Evolutionary conservation across 2,329 filamentous ascomycete genomes (phyloP), one percentile per base, ranked within the genome.

Genomic region (Cytospora paraplurivora): DNA sequence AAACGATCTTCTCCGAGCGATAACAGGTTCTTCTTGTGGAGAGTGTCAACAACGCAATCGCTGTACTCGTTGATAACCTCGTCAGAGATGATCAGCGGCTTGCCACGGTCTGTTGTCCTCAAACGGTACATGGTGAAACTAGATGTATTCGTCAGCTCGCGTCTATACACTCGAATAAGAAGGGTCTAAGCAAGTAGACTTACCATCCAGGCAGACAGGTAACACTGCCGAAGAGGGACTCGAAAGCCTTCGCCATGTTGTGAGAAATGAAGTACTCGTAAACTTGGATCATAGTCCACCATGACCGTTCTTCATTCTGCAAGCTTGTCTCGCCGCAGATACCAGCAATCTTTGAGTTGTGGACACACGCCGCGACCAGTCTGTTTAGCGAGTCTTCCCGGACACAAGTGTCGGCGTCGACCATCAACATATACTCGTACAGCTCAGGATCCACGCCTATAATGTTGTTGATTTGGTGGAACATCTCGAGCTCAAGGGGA

Each of bases 231-330:
- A 99, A 99, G 66, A 99, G 86, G 66, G 93, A 97, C 76, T 99
- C 95, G 74, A 99, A 99, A 67, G 95, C 92, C 81, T 99, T 99
- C 60, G 95, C 84, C 75, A 99, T 80, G 77, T 99, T 91, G 82
- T 99, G 95, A 35, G 95, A 98, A 73, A 99, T 99, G 76, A 93
- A 99, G 82, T 99, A 99, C 76, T 99, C 95, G 79, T 99, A 99
- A 68, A 99, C 95, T 76, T 99, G 95, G 72, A 99, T 99, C 95
- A 99, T 99, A 13, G 95, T 99, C 92, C 92, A 97, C 93, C 93
- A 98, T 71, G 89, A 93, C 69, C 89, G 85, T 71, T 97, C 92
- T 75, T 97, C 94, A 72, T 99, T 99, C 75, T 97, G 91, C 72
- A 99, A 82, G 76, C 89, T 95, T 1, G 95, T 99, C 76, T 99